These are phyloP conservation scores for Stipa capillata DNA, from an alignment of 176 grass and related monocot genomes.

Conservation along the genomic window DNA sequence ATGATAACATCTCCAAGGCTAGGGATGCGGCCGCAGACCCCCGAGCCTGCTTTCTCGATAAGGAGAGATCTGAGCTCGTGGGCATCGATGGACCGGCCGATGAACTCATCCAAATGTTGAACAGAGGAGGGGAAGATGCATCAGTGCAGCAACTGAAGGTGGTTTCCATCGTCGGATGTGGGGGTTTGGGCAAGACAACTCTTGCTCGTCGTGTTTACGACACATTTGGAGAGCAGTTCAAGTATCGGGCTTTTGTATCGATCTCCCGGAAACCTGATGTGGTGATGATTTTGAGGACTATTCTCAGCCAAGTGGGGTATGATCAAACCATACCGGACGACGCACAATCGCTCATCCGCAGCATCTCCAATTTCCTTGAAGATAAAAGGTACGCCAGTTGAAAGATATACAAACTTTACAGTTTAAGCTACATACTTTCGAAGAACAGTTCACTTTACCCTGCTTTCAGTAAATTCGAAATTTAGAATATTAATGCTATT, in stretches of 20 bases:
- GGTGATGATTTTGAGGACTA: not conserved
- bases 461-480: too few species aligned
- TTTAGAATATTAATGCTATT: too few species aligned
- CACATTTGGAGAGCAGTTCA: not conserved
- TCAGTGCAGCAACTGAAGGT: not conserved
- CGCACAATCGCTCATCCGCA: not conserved
- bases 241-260: not conserved
- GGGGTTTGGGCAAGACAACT: not conserved
- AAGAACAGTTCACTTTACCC: too few species aligned
- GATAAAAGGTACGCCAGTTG: not conserved
- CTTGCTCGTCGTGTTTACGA: not conserved
- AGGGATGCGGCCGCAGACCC: too few species aligned
- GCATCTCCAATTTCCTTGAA: not conserved
- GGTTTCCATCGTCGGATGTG: not conserved
- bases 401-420: not conserved
- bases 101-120: not conserved
- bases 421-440: not conserved
- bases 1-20: not conserved
- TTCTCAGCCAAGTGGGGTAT: not conserved
- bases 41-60: not conserved
- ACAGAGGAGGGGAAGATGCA: not conserved
- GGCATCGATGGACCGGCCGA: not conserved
- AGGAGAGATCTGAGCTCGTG: not conserved
- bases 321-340: not conserved
- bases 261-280: not conserved